These are phyloP conservation scores for Lophium mytilinum DNA, from an alignment of 495 filamentous ascomycete species.

Conservation along the genomic window DNA sequence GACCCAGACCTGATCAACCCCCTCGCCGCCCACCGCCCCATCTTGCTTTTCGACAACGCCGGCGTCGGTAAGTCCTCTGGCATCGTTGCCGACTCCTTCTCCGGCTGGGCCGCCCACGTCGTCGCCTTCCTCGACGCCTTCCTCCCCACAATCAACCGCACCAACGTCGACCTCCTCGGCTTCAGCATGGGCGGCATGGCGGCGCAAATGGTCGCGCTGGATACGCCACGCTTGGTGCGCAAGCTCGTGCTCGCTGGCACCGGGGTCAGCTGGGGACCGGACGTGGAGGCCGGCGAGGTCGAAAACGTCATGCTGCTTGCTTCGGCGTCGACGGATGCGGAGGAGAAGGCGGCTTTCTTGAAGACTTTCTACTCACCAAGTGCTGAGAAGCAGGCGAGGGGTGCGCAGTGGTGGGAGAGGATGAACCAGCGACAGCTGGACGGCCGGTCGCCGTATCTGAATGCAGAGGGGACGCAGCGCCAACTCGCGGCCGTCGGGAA, in stretches of 20 bases:
- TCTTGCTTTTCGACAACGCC: constrained; percentile 21
- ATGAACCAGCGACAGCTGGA: constrained; percentile 7
- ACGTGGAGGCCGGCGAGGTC: no score
- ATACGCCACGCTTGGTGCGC: constrained; percentile 4
- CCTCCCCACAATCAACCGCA: constrained; percentile 9
- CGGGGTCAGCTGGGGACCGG: neutral
- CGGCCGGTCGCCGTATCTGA: constrained; percentile 8
- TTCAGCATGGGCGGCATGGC: constrained; percentile 20
- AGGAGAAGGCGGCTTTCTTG: constrained; percentile 13
- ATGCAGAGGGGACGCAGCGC: constrained; percentile 13
- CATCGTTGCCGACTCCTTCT: constrained; percentile 2
- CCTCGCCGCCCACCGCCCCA: constrained; percentile 13
- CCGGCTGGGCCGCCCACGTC: constrained; percentile 27
- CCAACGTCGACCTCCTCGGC: constrained; percentile 21
- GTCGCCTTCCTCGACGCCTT: constrained; percentile 23
- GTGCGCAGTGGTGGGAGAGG: constrained; percentile 20
- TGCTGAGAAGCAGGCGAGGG: constrained; percentile 14
- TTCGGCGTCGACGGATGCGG: neutral
- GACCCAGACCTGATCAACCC: constrained; percentile 20
- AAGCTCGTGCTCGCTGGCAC: constrained; percentile 10
- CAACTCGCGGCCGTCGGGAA: constrained; percentile 23
- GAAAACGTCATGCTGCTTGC: neutral
- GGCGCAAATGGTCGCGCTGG: constrained; percentile 16
- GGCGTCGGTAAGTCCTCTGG: constrained; percentile 18
- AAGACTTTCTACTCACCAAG: constrained; percentile 18